These are phyloP conservation scores for Kockovaella imperatae DNA, from an alignment of 768 basidiomycete genomes.

Conservation along the genomic window DNA sequence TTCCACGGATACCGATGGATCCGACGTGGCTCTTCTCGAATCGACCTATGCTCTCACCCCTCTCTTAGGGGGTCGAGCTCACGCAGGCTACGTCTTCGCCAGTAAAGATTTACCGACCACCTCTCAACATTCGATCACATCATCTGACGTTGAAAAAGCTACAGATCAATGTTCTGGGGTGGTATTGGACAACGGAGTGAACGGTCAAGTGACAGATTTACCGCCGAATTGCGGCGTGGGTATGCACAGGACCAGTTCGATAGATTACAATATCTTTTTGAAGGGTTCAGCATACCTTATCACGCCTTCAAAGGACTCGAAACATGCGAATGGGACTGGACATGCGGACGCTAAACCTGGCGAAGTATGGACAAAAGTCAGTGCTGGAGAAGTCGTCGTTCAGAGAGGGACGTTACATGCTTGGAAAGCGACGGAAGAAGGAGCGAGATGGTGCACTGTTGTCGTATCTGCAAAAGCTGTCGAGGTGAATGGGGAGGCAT, in stretches of 20 bases:
- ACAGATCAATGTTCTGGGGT: slow-evolving; percentile 8
- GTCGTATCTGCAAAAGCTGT: not conserved
- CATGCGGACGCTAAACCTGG: slow-evolving; percentile 11
- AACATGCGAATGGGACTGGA: too few species aligned
- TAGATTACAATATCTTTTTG: slow-evolving; percentile 41
- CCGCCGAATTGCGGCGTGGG: slow-evolving; percentile 23
- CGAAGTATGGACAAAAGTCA: slow-evolving; percentile 24
- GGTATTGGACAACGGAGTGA: slow-evolving; percentile 25
- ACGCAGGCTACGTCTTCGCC: not conserved
- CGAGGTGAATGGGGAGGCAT: not conserved
- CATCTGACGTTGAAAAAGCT: not conserved
- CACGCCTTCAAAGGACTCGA: slow-evolving; percentile 21
- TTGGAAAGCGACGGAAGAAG: not conserved
- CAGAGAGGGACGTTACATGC: slow-evolving; percentile 40
- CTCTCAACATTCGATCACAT: not conserved
- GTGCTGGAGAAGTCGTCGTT: slow-evolving; percentile 39
- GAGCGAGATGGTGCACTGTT: not conserved
- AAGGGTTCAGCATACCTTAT: slow-evolving; percentile 25
- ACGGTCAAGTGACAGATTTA: slow-evolving; percentile 35
- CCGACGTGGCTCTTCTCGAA: not conserved
- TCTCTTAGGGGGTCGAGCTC: not conserved
- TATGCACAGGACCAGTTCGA: slow-evolving; percentile 39
- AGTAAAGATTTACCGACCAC: not conserved
- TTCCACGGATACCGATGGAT: not conserved
- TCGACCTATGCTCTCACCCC: not conserved